A percentile compares a stretch with the other conserved stretches of the same genome.
phyloP scores from a whole-genome alignment of 768 basidiomycete species.

The Rubroboletus pulcherrimus region DNA sequence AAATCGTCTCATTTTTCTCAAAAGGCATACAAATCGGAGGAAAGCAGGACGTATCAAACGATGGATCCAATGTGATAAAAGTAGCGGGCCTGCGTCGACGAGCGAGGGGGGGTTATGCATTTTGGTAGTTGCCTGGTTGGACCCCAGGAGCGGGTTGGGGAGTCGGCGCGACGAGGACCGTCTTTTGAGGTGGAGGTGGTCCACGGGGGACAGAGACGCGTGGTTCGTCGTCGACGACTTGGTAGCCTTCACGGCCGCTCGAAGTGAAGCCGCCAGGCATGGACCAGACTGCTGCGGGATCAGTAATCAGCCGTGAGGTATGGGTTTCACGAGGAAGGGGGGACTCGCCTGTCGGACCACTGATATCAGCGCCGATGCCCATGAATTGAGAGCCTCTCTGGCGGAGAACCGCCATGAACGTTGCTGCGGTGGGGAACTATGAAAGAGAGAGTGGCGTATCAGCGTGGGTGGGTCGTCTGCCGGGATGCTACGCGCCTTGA shows the following conservation, averaged over 20 bases:
- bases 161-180: constrained; percentile 1
- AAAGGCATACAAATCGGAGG: neutral
- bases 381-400: constrained; percentile 56
- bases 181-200: constrained; percentile 18
- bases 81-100: too few species aligned
- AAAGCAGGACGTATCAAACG: neutral
- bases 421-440: constrained; percentile 59
- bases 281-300: constrained; percentile 58
- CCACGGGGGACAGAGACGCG: constrained; percentile 14
- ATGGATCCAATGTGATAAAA: too few species aligned
- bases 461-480: neutral
- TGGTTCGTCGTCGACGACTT: constrained; percentile 51
- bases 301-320: neutral
- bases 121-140: constrained; percentile 28
- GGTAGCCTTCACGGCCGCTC: constrained; percentile 51
- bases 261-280: constrained; percentile 75
- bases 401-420: constrained; percentile 49
- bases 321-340: too few species aligned
- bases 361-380: constrained; percentile 47
- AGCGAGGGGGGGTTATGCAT: constrained; percentile 2
- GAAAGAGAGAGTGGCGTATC: neutral
- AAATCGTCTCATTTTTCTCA: neutral
- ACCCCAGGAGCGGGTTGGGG: constrained; percentile 14
- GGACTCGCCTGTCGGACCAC: constrained; percentile 55
- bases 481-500: constrained; percentile 45